Evolutionary conservation across 2,329 filamentous ascomycete species (phyloP), one percentile per base, ranked within the genome.

Genomic region (Talaromyces verruculosus): DNA sequence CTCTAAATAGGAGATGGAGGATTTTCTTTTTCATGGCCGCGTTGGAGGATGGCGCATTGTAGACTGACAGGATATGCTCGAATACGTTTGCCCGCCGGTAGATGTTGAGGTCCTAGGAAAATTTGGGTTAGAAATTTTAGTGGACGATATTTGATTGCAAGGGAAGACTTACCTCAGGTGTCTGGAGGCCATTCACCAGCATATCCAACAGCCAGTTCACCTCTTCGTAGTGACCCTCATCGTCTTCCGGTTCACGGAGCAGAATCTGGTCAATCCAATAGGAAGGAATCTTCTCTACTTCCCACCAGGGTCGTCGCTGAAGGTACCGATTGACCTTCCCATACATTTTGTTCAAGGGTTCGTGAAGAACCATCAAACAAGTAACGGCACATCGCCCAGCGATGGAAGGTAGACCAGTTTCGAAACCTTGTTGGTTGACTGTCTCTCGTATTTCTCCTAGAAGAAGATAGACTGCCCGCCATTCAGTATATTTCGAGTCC

Each of bases 311-410:
- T 0, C 88, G 86, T 61, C 88, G 88, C 25, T 91, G 91, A 41
- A 98, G 85, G 76, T 93, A 97, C 5, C 84, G 83, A 80, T 96
- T 97, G 78, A 95, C 81, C 75, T 97, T 97, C 66, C 88, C 87
- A 75, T 97, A 98, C 43, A 97, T 85, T 67, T 87, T 87, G 74
- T 96, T 92, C 17, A 92, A 84, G 0, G 94, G 94, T 68, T 92
- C 89, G 25, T 84, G 85, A 55, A 96, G 80, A 17, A 96, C 87
- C 1, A 85, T 80, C 7, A 96, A 82, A 1, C 89, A 87, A 69
- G 88, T 87, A 57, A 85, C 84, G 7, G 92, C 89, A 71, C 97
- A 95, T 11, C 90, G 86, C n/a, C 88, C 85, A 5, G 92, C 87
- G 13, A 92, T 84, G 67, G 89, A 92, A 0, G 93, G 89, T 3